Conservation (phyloP, 192 early-diverging fungal genomes). For the Coemansia sp. region DNA sequence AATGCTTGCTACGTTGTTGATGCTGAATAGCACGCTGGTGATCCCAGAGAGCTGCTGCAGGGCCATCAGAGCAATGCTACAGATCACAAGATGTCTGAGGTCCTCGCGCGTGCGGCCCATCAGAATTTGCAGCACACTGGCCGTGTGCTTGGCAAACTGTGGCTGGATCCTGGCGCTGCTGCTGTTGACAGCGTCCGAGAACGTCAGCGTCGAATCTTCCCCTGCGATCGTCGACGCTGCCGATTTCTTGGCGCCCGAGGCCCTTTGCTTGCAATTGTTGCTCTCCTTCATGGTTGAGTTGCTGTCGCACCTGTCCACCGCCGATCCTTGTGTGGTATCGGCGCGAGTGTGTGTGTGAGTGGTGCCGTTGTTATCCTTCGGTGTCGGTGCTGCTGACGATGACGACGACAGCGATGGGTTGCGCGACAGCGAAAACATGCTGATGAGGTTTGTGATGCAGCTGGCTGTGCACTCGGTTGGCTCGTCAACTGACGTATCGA, state of each 20-base stretch:
- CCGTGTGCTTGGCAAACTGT: conserved; percentile 1
- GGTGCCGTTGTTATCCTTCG: background rate
- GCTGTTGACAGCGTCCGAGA: background rate
- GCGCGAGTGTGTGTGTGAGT: background rate
- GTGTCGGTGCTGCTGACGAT: background rate
- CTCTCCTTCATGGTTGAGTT: conserved; percentile 19
- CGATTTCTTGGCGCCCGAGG: background rate
- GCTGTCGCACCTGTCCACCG: conserved; percentile 11
- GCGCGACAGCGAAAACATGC: background rate
- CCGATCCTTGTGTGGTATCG: background rate
- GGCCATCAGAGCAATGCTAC: conserved; percentile 59
- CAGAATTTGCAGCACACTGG: conserved; percentile 27
- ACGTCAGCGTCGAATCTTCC: conserved; percentile 16
- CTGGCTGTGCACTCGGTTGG: background rate
- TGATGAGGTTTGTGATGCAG: background rate
- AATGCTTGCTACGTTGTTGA: conserved; percentile 46
- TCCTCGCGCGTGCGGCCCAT: conserved; percentile 37
- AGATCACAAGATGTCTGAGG: conserved; percentile 48
- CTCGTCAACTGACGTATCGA: conserved; percentile 12
- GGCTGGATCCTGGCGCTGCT: background rate
- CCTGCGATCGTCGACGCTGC: background rate
- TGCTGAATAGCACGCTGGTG: conserved; percentile 67
- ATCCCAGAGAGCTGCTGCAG: conserved; percentile 73
- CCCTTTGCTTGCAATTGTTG: background rate
- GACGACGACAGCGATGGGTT: background rate